phyloP scores from a whole-genome alignment of 352 stramenopile species.

The Globisporangium radiosum region DNA sequence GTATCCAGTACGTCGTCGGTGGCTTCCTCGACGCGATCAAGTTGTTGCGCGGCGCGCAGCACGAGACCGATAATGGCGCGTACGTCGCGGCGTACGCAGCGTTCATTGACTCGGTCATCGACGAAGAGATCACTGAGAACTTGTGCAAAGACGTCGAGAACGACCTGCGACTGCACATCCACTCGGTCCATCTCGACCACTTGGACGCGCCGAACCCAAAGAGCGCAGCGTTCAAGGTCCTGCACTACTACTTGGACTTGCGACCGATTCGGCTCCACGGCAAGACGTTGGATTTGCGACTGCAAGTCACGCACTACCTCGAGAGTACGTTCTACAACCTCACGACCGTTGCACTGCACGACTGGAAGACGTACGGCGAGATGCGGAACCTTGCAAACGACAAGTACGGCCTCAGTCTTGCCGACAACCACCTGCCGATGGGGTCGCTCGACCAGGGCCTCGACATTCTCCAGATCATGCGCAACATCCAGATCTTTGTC shows the following conservation, averaged over 20 bases:
- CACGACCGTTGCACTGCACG: slow-evolving; percentile 91
- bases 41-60: slow-evolving; percentile 63
- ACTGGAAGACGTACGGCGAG: slow-evolving; percentile 93
- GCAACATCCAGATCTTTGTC: slow-evolving; percentile 92
- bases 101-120: slow-evolving; percentile 80
- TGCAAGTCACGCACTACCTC: slow-evolving; percentile 89
- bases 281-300: slow-evolving; percentile 77
- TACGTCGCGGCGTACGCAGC: slow-evolving; percentile 68
- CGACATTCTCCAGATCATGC: slow-evolving; percentile 95
- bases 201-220: slow-evolving; percentile 84
- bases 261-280: slow-evolving; percentile 87
- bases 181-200: slow-evolving; percentile 83
- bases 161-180: slow-evolving; percentile 87
- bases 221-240: slow-evolving; percentile 72
- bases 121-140: slow-evolving; percentile 86
- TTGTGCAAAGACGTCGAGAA: slow-evolving; percentile 93
- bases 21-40: slow-evolving; percentile 78
- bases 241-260: slow-evolving; percentile 83
- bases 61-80: slow-evolving; percentile 59
- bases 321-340: slow-evolving; percentile 95
- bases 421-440: slow-evolving; percentile 92
- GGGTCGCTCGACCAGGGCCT: slow-evolving; percentile 88
- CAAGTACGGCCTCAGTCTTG: slow-evolving; percentile 88
- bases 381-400: slow-evolving; percentile 92
- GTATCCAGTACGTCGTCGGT: slow-evolving; percentile 77